These are phyloP conservation scores for Russula sp. DNA, from an alignment of 768 basidiomycete species.

Conservation along the genomic window DNA sequence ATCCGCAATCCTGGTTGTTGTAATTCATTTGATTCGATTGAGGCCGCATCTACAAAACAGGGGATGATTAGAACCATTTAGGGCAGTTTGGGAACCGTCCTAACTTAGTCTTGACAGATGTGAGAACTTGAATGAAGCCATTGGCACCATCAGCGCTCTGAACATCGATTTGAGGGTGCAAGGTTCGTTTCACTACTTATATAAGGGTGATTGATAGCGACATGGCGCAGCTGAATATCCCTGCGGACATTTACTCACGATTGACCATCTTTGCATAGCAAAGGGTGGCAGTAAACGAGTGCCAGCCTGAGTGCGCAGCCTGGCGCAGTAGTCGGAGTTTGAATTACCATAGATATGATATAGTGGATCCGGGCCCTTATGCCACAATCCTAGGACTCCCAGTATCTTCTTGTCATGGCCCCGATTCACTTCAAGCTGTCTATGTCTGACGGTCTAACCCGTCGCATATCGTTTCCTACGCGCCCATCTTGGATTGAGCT, in stretches of 20 bases:
- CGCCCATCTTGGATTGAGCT: conserved; percentile 54
- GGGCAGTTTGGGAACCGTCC: too few relatives aligned
- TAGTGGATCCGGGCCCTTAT: not conserved
- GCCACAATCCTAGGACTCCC: not conserved
- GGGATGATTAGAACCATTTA: too few relatives aligned
- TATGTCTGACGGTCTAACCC: conserved; percentile 44
- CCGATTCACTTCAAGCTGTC: conserved; percentile 60
- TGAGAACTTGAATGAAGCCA: not conserved
- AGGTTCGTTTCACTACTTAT: conserved; percentile 10
- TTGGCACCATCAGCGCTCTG: conserved; percentile 50
- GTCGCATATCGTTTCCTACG: conserved; percentile 48
- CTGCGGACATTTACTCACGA: conserved; percentile 57
- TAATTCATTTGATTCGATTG: conserved; percentile 44
- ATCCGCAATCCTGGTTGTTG: conserved; percentile 40
- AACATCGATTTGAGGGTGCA: conserved; percentile 60
- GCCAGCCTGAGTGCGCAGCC: not conserved
- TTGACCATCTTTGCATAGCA: conserved; percentile 57
- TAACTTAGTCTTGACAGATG: too few relatives aligned
- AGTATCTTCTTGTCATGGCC: conserved; percentile 34
- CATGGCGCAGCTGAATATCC: conserved; percentile 56
- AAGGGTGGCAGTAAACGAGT: too few relatives aligned
- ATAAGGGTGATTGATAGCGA: conserved; percentile 13
- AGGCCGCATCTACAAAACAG: conserved; percentile 30
- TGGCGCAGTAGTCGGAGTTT: conserved; percentile 22
- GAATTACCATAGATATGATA: not conserved